These are phyloP conservation scores for Saxophila tyrrhenica DNA, from an alignment of 495 filamentous ascomycete genomes.

Conservation along the genomic window DNA sequence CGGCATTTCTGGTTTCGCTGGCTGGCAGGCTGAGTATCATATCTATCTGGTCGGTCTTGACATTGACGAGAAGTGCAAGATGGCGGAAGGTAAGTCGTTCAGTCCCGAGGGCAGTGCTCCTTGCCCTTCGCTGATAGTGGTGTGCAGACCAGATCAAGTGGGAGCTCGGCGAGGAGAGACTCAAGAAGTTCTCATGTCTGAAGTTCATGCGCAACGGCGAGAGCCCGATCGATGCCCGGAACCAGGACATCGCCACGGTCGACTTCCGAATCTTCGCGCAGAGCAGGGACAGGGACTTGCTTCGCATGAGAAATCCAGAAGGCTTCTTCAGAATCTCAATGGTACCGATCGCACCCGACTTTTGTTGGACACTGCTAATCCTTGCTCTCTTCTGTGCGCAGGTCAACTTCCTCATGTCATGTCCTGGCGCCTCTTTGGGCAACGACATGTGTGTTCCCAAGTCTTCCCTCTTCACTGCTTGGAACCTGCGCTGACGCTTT, in stretches of 20 bases:
- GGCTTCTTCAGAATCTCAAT: conserved; percentile 22
- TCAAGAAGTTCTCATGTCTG: conserved; percentile 21
- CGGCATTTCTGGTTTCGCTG: conserved; percentile 21
- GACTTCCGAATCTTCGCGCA: conserved; percentile 31
- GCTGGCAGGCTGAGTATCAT: conserved; percentile 25
- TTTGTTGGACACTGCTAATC: no score
- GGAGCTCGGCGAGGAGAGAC: conserved; percentile 9
- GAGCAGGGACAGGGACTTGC: conserved; percentile 18
- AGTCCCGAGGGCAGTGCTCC: no score
- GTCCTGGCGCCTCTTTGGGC: conserved; percentile 8
- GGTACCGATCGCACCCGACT: no score
- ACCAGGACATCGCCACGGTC: conserved; percentile 31
- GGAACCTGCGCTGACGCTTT: no score
- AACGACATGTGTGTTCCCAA: no score
- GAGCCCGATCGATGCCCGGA: conserved; percentile 21
- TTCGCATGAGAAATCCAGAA: conserved; percentile 21
- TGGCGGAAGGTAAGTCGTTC: no score
- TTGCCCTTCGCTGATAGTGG: no score
- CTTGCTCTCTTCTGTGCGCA: no score
- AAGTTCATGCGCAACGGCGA: conserved; percentile 28
- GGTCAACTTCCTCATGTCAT: conserved; percentile 18
- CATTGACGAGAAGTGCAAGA: conserved; percentile 25
- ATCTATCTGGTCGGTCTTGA: conserved; percentile 22
- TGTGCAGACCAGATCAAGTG: conserved; percentile 22
- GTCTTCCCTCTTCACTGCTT: no score